phyloP scores from a whole-genome alignment of 2,329 filamentous ascomycete species.

The Fusarium sp. region DNA sequence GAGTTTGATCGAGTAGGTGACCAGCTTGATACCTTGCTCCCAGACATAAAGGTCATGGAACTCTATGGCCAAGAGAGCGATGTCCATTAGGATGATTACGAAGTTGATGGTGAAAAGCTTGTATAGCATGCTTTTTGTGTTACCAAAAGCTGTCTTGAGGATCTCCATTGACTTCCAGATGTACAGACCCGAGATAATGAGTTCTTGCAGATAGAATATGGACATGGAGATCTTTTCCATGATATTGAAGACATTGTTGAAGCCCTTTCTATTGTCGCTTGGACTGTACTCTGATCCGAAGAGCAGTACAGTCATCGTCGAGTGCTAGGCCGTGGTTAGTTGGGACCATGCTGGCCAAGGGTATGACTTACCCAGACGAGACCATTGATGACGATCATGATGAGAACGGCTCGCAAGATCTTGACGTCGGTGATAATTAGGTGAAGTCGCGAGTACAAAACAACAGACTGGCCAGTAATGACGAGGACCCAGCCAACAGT shows the following conservation, averaged over 20 bases:
- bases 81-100: constrained; percentile 54
- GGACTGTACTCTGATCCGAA: constrained; percentile 17
- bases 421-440: neutral
- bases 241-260: constrained; percentile 45
- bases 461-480: constrained; percentile 17
- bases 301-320: constrained; percentile 58
- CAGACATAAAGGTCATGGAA: constrained; percentile 44
- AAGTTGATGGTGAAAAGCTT: constrained; percentile 50
- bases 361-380: constrained; percentile 51
- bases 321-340: constrained; percentile 46
- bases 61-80: constrained; percentile 48
- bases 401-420: neutral
- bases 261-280: neutral
- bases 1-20: constrained; percentile 50
- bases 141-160: constrained; percentile 21
- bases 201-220: constrained; percentile 16
- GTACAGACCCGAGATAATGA: constrained; percentile 15
- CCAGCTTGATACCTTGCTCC: constrained; percentile 48
- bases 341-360: accelerated
- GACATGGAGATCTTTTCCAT: constrained; percentile 18
- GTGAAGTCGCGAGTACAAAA: constrained; percentile 25
- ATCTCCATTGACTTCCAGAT: constrained; percentile 26
- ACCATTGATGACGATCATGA: constrained; percentile 15
- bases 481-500: constrained; percentile 27
- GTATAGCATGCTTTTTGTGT: constrained; percentile 17